A percentile compares a stretch with the other conserved stretches of the same genome.
Conservation (phyloP, 352 stramenopile species). For the Globisporangium heterothallicum region DNA sequence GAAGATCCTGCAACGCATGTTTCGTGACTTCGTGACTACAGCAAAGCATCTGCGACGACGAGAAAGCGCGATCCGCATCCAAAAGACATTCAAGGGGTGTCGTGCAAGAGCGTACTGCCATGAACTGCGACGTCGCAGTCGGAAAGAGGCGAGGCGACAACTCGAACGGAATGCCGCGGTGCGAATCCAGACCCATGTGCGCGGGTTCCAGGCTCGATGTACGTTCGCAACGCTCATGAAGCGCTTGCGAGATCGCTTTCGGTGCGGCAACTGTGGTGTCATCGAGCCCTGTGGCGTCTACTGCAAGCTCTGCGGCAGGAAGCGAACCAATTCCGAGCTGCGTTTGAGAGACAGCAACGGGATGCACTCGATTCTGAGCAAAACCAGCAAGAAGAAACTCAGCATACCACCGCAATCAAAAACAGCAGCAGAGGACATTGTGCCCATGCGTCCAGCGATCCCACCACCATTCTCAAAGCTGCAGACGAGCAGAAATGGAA, state of each 20-base stretch:
- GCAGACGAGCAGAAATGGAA: background rate
- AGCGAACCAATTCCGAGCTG: constrained; percentile 26
- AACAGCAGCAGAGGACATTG: background rate
- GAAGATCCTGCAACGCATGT: constrained; percentile 11
- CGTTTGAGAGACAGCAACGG: background rate
- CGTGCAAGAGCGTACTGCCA: background rate
- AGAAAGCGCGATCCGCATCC: constrained; percentile 7
- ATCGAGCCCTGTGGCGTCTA: constrained; percentile 53
- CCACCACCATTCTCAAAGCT: background rate
- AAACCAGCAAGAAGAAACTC: too few relatives aligned
- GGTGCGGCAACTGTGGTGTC: constrained; percentile 49
- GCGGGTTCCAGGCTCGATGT: constrained; percentile 20
- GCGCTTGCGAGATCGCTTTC: constrained; percentile 42
- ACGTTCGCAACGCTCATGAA: constrained; percentile 17
- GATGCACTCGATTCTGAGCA: too few relatives aligned
- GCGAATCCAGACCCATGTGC: constrained; percentile 21
- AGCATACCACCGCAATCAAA: too few relatives aligned
- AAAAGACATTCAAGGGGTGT: constrained; percentile 11
- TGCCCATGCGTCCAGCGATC: background rate
- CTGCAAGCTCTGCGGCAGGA: constrained; percentile 62
- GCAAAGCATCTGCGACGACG: background rate
- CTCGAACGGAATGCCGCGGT: constrained; percentile 12
- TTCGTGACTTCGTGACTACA: background rate
- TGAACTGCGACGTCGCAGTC: background rate
- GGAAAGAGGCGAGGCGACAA: background rate